Conservation (phyloP, 768 basidiomycete species). For the Tricholoma sp. region DNA sequence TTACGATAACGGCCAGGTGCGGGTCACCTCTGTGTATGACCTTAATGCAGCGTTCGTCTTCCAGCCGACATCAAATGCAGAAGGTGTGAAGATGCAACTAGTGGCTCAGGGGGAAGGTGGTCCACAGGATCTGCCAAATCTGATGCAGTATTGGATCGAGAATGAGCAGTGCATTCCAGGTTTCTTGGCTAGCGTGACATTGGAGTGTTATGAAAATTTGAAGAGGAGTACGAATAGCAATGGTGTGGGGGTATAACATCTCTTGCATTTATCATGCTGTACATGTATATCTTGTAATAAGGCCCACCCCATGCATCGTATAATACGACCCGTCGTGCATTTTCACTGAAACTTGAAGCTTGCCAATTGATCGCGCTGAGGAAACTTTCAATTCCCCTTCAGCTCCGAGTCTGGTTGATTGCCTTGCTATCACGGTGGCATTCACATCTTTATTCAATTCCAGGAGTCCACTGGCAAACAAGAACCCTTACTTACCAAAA, state of each 20-base stretch:
- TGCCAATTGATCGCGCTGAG: too few species aligned
- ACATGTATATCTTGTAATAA: too few species aligned
- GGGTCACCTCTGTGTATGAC: conserved; percentile 89
- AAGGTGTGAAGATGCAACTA: conserved; percentile 61
- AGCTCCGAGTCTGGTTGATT: too few species aligned
- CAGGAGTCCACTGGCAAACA: too few species aligned
- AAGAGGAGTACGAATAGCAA: conserved; percentile 29
- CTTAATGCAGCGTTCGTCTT: conserved; percentile 86
- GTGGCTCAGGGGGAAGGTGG: conserved; percentile 71
- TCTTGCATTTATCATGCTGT: not conserved
- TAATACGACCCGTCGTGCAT: too few species aligned
- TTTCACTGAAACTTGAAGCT: too few species aligned
- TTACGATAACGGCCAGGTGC: conserved; percentile 85
- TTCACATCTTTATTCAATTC: too few species aligned
- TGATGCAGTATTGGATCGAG: conserved; percentile 85
- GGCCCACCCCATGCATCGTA: too few species aligned
- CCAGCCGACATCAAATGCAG: conserved; percentile 44
- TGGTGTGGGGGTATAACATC: not conserved
- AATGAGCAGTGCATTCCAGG: conserved; percentile 84
- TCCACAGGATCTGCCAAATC: conserved; percentile 65
- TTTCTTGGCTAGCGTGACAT: conserved; percentile 82
- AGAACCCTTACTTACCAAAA: too few species aligned
- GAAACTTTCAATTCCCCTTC: too few species aligned
- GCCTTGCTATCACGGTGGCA: too few species aligned
- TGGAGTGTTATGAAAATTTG: conserved; percentile 82